Percentiles rank a stretch among this genome's conserved stretches.
These are phyloP conservation scores for Syzygium grande DNA, from an alignment of 345 rosid species.

Conservation along the genomic window DNA sequence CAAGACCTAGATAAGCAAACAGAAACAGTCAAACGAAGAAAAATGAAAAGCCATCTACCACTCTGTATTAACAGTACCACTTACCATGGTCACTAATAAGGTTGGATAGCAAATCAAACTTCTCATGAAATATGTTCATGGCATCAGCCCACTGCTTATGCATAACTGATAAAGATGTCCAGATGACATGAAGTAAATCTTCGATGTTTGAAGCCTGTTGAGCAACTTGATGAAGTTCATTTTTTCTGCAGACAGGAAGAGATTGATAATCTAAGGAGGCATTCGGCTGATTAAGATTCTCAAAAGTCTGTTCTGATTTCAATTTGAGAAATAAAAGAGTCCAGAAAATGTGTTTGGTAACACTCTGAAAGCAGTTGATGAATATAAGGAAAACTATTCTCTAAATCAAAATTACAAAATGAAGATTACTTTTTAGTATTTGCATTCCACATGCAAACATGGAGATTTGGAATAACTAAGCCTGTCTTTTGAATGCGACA, in stretches of 20 bases:
- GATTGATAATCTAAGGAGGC: not conserved
- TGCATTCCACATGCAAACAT: not conserved
- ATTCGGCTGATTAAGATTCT: not conserved
- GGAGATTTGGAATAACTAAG: not conserved
- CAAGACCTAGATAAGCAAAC: slow-evolving; percentile 45
- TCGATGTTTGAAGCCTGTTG: slow-evolving; percentile 85
- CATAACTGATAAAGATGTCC: slow-evolving; percentile 71
- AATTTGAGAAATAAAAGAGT: not conserved
- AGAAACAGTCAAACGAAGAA: not conserved
- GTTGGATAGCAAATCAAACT: slow-evolving; percentile 66
- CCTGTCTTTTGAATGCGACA: not conserved
- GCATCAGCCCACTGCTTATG: slow-evolving; percentile 86
- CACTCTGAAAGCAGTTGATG: not conserved
- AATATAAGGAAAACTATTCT: not conserved
- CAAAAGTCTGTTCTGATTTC: not conserved
- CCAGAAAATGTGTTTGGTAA: not conserved
- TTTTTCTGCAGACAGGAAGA: slow-evolving; percentile 40
- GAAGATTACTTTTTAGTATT: not conserved
- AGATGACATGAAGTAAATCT: slow-evolving; percentile 76
- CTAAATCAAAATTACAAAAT: not conserved
- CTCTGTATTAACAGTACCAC: slow-evolving; percentile 4
- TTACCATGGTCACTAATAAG: slow-evolving; percentile 75
- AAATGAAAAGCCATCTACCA: not conserved
- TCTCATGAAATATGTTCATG: slow-evolving; percentile 63
- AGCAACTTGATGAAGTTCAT: slow-evolving; percentile 94